Base-by-base conservation (phyloP, 352 stramenopile genomes). In the Globisporangium perplexum region DNA sequence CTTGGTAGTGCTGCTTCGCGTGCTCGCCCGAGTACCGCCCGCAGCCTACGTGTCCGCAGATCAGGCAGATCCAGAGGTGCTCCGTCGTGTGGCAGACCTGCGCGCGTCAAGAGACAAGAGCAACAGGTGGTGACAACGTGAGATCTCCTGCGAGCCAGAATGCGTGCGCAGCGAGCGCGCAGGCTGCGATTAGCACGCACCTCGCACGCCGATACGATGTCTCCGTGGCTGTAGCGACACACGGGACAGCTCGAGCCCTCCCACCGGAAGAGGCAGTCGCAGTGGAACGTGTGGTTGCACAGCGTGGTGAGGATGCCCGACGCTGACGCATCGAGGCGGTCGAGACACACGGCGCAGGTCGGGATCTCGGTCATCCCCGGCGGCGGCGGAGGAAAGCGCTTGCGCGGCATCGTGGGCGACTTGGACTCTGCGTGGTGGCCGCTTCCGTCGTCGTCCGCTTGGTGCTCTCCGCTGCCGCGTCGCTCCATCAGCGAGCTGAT, bases 221-320 rank as follows among this genome's bases (percentile, higher is more conserved):
- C 91, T 41, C 89, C 88, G 68, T 98, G 96, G 60, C 97, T 97
- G 67, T 98, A 98, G 49, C 95, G 79, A 69, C 96, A 99, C 38
- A 99, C 96, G 1, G 96, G 95, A 59, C 96, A 99, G 41, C 90
- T 96, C 46, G 89, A 96, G 52, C 96, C 95, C 76, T 98, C 82
- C 86, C 94, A 98, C 50, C 88, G 87, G 57, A 93, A 88, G 2
- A 98, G 68, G 66, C 96, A 99, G 59, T 98, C 88, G 51, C 95
- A 96, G 74, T 99, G 96, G 66, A 99, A 99, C 20, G 89, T 97
- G 73, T 99, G 96, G 67, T 99, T 98, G 71, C 96, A 99, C 46
- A 98, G 79, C 24, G 96, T 99, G 30, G 95, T 98, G 23, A 99
- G 72, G 60, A 98, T 96, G 4, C 86, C 83, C 0, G 83, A 95